Evolutionary conservation across 495 filamentous ascomycete genomes (phyloP).

Genomic region (Neurospora sublineolata): DNA sequence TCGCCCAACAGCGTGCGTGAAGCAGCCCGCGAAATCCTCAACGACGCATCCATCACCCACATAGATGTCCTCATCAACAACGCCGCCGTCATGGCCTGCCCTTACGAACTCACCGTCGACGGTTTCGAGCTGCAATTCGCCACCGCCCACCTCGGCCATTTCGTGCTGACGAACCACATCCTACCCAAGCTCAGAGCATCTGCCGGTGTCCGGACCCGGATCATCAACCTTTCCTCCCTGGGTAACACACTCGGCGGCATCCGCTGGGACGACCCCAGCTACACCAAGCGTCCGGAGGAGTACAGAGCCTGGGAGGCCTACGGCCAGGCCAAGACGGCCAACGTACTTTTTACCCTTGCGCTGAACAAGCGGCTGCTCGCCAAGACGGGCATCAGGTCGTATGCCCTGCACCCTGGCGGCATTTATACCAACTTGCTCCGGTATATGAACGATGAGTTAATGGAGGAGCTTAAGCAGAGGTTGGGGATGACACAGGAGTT

Average conservation of each 20-base stretch:
- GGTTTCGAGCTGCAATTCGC: conserved; percentile 46
- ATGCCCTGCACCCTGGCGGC: conserved; percentile 36
- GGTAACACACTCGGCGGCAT: conserved; percentile 34
- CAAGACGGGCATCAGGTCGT: conserved; percentile 18
- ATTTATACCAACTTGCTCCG: conserved; percentile 24
- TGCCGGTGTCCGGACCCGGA: conserved; percentile 8
- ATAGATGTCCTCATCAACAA: conserved; percentile 62
- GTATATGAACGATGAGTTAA: conserved; percentile 12
- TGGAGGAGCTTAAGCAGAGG: conserved; percentile 15
- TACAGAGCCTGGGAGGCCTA: conserved; percentile 40
- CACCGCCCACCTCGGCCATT: conserved; percentile 48
- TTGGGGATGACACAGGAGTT: conserved; percentile 5
- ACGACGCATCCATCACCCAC: conserved; percentile 33
- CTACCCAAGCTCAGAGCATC: conserved; percentile 32
- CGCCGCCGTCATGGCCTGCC: conserved; percentile 51
- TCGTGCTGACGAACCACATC: conserved; percentile 45
- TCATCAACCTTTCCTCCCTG: conserved; percentile 29
- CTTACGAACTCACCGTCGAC: conserved; percentile 32
- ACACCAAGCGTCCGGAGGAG: conserved; percentile 18
- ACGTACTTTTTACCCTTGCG: conserved; percentile 44
- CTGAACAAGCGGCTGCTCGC: conserved; percentile 31
- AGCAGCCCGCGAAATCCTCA: conserved; percentile 36
- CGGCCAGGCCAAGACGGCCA: conserved; percentile 47
- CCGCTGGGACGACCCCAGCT: conserved; percentile 41
- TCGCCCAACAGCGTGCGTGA: conserved; percentile 37